These are phyloP conservation scores for Penicillium psychrofluorescens DNA, from an alignment of 495 filamentous ascomycete species.

Conservation along the genomic window DNA sequence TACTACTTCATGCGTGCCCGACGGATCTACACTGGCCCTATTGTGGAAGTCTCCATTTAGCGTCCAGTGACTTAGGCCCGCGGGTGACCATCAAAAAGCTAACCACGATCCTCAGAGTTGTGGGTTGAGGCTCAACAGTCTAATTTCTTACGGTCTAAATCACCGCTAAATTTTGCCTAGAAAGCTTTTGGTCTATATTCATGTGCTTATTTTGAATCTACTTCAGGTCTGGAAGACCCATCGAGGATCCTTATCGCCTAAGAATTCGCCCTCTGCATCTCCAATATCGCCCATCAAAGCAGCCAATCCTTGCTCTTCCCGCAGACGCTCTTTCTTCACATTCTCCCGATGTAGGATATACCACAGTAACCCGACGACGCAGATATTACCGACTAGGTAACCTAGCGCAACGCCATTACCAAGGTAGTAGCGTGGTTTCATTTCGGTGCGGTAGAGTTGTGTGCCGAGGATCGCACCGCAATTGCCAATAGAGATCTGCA, in stretches of 20 bases:
- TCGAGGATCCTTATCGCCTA: slow-evolving; percentile 58
- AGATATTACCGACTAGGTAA: slow-evolving; percentile 52
- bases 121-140: too few species aligned
- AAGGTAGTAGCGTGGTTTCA: slow-evolving; percentile 52
- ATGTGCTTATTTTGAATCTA: too few species aligned
- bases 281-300: slow-evolving; percentile 31
- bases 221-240: slow-evolving; percentile 60
- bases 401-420: slow-evolving; percentile 64
- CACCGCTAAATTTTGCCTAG: too few species aligned
- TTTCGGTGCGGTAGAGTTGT: slow-evolving; percentile 56
- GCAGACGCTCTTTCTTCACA: slow-evolving; percentile 26
- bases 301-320: slow-evolving; percentile 38
- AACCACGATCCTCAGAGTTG: too few species aligned
- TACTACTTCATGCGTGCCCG: slow-evolving; percentile 26
- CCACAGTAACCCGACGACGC: slow-evolving; percentile 51
- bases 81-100: too few species aligned
- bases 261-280: slow-evolving; percentile 34
- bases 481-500: slow-evolving; percentile 78
- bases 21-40: slow-evolving; percentile 19
- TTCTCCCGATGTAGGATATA: slow-evolving; percentile 54
- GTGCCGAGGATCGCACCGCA: slow-evolving; percentile 65
- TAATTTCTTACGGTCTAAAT: too few species aligned
- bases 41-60: slow-evolving; percentile 14
- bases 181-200: too few species aligned
- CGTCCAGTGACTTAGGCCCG: too few species aligned